These are phyloP conservation scores for Umbelopsis vinacea DNA, from an alignment of 192 early-diverging fungal genomes.

Conservation along the genomic window DNA sequence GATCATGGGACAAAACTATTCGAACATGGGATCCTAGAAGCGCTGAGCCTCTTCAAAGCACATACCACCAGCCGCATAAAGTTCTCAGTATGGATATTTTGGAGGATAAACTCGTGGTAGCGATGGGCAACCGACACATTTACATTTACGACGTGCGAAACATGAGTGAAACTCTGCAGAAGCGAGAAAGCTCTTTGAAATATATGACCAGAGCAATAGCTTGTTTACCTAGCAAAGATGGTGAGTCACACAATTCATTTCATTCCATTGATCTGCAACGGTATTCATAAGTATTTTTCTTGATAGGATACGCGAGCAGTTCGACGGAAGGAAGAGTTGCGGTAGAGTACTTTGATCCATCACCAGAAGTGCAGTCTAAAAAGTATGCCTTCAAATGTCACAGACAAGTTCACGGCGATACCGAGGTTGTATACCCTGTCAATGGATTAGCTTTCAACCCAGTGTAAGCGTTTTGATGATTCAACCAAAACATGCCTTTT, in stretches of 20 bases:
- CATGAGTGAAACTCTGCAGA: slow-evolving; percentile 72
- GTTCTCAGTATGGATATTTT: slow-evolving; percentile 84
- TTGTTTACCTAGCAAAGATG: slow-evolving; percentile 86
- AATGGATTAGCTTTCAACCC: slow-evolving; percentile 94
- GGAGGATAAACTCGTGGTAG: slow-evolving; percentile 78
- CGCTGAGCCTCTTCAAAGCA: slow-evolving; percentile 32
- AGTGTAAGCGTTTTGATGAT: slow-evolving; percentile 51
- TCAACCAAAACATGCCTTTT: too few species aligned
- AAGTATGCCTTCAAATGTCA: slow-evolving; percentile 99
- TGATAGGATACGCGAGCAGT: slow-evolving; percentile 83
- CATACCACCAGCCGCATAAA: slow-evolving; percentile 70
- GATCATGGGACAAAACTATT: slow-evolving; percentile 92
- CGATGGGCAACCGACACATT: slow-evolving; percentile 77
- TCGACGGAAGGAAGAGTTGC: slow-evolving; percentile 96
- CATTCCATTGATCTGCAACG: not conserved
- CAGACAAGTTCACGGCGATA: slow-evolving; percentile 73
- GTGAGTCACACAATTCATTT: slow-evolving; percentile 26
- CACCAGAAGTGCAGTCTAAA: slow-evolving; percentile 65
- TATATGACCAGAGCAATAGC: slow-evolving; percentile 86
- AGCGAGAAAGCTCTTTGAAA: slow-evolving; percentile 81
- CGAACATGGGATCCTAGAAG: slow-evolving; percentile 77
- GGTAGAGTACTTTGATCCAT: slow-evolving; percentile 88
- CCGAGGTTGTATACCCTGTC: slow-evolving; percentile 90
- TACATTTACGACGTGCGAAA: slow-evolving; percentile 88
- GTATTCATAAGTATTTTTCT: not conserved